These are phyloP conservation scores for Cystobasidium tubakii DNA, from an alignment of 768 basidiomycete genomes.

Conservation along the genomic window DNA sequence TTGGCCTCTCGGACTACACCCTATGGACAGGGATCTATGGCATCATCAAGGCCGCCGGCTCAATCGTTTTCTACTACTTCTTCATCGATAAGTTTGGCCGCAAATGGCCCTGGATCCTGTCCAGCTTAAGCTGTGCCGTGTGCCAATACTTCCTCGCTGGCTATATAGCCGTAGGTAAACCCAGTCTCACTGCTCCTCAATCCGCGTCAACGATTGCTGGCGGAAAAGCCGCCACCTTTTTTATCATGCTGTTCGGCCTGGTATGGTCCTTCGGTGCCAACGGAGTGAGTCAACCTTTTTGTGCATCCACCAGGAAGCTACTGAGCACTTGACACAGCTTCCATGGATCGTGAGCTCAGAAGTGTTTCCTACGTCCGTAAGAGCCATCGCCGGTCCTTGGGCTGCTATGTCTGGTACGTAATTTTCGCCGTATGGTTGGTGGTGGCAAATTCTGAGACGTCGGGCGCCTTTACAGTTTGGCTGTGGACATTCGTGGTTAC, in stretches of 20 bases:
- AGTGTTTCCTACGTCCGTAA: not conserved
- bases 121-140: constrained; percentile 49
- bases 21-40: constrained; percentile 45
- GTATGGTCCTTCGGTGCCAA: constrained; percentile 14
- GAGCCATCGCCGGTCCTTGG: constrained; percentile 7
- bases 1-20: constrained; percentile 42
- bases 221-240: not conserved
- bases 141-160: constrained; percentile 55
- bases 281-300: not conserved
- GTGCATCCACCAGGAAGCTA: not conserved
- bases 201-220: constrained; percentile 14
- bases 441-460: not conserved
- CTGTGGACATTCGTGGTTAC: constrained; percentile 18
- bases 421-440: not conserved
- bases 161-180: constrained; percentile 49
- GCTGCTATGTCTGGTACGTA: constrained; percentile 5
- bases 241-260: constrained; percentile 29
- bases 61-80: constrained; percentile 50
- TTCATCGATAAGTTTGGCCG: constrained; percentile 51
- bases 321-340: not conserved
- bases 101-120: constrained; percentile 1
- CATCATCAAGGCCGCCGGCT: constrained; percentile 49
- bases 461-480: not conserved
- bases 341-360: not conserved
- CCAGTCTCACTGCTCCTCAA: constrained; percentile 48